These are phyloP conservation scores for Candida sanyaensis DNA, from an alignment of 1,139 yeast genomes.

Conservation along the genomic window DNA sequence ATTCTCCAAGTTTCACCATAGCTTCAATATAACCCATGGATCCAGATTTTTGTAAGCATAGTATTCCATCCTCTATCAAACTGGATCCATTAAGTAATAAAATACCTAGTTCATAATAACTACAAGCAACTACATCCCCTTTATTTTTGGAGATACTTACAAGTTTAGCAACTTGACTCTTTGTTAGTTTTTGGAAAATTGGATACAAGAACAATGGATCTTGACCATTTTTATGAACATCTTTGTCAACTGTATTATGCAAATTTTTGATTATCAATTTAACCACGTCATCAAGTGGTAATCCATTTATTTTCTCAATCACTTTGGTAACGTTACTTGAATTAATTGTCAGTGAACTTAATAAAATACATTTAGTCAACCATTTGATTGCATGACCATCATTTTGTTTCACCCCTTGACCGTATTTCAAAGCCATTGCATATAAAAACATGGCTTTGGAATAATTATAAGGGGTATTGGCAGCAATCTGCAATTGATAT, in stretches of 20 bases:
- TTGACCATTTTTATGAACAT: conserved; percentile 21
- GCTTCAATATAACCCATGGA: conserved; percentile 71
- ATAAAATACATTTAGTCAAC: conserved; percentile 49
- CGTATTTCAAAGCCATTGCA: conserved; percentile 67
- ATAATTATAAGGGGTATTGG: conserved; percentile 58
- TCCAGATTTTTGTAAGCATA: conserved; percentile 66
- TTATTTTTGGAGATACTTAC: conserved; percentile 27
- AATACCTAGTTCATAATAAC: conserved; percentile 61
- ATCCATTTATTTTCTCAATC: conserved; percentile 26
- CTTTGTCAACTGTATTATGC: conserved; percentile 16
- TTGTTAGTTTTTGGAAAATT: conserved; percentile 27
- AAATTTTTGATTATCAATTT: conserved; percentile 27
- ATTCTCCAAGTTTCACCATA: conserved; percentile 69
- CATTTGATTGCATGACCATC: conserved; percentile 59
- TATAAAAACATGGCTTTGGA: conserved; percentile 67
- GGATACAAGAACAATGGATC: conserved; percentile 32
- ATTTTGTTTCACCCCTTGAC: conserved; percentile 70
- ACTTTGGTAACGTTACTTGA: conserved; percentile 8
- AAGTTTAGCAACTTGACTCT: conserved; percentile 28
- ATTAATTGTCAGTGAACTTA: conserved; percentile 9
- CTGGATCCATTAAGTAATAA: conserved; percentile 65
- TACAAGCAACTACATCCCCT: conserved; percentile 30
- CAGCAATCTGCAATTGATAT: conserved; percentile 64
- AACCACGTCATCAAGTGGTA: conserved; percentile 34
- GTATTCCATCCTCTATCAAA: conserved; percentile 56